Evolutionary conservation across 768 basidiomycete species (phyloP), one percentile per base, ranked within the genome.

Genomic region (Suillus placidus): DNA sequence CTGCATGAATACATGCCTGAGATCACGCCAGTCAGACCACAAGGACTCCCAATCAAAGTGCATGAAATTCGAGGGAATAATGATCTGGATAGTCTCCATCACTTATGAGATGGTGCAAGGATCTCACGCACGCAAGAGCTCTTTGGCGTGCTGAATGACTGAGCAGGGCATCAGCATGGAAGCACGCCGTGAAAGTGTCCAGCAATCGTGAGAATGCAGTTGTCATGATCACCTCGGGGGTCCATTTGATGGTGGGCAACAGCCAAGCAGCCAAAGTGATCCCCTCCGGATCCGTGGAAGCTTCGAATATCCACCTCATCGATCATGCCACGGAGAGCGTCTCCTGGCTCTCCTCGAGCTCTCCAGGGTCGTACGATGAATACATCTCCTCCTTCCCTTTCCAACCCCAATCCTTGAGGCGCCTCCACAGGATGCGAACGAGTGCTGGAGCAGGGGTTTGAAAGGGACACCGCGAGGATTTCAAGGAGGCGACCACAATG

Each of bases 301-400:
- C 70, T 40, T 68, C 64, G n/a, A 72, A 54, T 14, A 72, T 47
- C 71, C 71, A 72, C 47, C 43, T 40, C 18, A 72, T 64, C 8
- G 68, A 52, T 9, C 3, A 14, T 30, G 30, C 30, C 14, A 4
- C 18, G 1, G 30, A 18, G 2, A 18, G 4, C 6, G 5, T 30
- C 30, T 52, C 30, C 30, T 4, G 37, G 13, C 37, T 38, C 37
- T 38, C 37, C 37, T 13, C 16, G 16, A 18, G 16, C 30, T 52
- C 8, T 18, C 16, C 8, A 32, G 51, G 4, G 30, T 32, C 51
- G 32, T 16, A 4, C 9, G 16, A 30, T 6, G 51, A 9, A 16
- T 4, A 16, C 30, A 1, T 26, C 26, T 26, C 16, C 18, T 9
- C 6, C 6, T 3, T 38, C 13, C 37, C 18, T 26, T 16, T 32